phyloP scores from a whole-genome alignment of 495 filamentous ascomycete species.

The Aspergillus cavernicola region DNA sequence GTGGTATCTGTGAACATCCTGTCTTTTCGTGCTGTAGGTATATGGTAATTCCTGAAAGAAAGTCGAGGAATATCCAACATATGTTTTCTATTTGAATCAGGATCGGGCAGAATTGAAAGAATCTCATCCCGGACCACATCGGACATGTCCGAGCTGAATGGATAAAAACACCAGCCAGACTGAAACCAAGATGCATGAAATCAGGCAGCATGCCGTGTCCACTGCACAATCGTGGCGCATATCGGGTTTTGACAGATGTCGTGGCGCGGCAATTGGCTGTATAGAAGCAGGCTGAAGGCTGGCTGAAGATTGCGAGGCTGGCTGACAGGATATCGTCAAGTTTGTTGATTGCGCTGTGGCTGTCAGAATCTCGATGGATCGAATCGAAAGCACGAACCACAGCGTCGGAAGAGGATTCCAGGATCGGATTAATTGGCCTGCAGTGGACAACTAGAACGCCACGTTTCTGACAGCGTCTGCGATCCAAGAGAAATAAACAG shows the following conservation, averaged over 20 bases:
- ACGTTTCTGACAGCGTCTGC: background rate
- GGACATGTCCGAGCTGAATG: conserved; percentile 3
- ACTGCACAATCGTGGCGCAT: background rate
- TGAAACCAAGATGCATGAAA: too few relatives aligned
- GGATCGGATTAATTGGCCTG: background rate
- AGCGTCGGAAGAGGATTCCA: background rate
- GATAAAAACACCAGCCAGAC: too few relatives aligned
- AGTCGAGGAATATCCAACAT: too few relatives aligned
- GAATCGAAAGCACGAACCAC: background rate
- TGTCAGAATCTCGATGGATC: background rate
- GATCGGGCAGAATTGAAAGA: too few relatives aligned
- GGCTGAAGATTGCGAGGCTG: background rate
- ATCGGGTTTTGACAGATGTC: background rate
- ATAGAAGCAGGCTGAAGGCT: background rate
- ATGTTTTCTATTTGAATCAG: too few relatives aligned
- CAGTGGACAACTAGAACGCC: background rate
- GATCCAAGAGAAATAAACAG: background rate
- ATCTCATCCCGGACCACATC: background rate
- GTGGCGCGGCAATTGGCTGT: background rate
- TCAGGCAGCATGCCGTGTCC: background rate
- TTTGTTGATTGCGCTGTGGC: background rate
- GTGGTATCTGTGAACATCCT: conserved; percentile 3
- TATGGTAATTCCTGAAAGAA: background rate
- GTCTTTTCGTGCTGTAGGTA: background rate
- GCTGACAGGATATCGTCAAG: too few relatives aligned